These are phyloP conservation scores for Psilocybe subaeruginosa DNA, from an alignment of 768 basidiomycete genomes.

Conservation along the genomic window DNA sequence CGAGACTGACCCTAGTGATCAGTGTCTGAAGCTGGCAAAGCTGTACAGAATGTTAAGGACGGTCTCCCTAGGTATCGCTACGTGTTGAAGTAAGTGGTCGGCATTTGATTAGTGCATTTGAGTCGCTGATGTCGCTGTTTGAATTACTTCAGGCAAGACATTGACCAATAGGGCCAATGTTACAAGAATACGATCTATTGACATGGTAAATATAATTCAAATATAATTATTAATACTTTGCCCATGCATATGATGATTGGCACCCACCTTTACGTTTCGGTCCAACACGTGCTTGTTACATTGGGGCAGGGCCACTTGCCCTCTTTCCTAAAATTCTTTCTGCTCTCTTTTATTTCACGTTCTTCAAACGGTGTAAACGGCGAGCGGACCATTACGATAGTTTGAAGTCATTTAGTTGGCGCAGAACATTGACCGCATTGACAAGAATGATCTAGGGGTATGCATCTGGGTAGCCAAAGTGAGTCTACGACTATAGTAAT, in stretches of 20 bases:
- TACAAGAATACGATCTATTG: neutral
- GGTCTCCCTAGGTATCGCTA: constrained; percentile 57
- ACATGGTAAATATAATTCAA: neutral
- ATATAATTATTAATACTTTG: neutral
- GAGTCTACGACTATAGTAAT: neutral
- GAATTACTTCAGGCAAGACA: constrained; percentile 16
- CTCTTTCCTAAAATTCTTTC: no score
- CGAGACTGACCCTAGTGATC: neutral
- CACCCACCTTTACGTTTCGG: no score
- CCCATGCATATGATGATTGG: neutral
- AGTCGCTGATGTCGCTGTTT: neutral
- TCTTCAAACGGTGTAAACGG: no score
- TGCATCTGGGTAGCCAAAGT: neutral
- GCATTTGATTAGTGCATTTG: neutral
- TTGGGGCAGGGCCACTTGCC: no score
- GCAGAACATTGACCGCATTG: no score
- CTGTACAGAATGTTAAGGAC: constrained; percentile 48
- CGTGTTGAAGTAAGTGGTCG: constrained; percentile 39
- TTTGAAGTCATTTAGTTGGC: no score
- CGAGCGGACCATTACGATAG: no score
- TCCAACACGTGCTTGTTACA: no score
- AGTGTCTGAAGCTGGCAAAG: constrained; percentile 51
- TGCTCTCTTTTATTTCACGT: no score
- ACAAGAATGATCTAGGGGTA: no score
- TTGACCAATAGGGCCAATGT: constrained; percentile 8